Conservation (phyloP, 306 rosid species). For the Begonia fuchsioides region DNA sequence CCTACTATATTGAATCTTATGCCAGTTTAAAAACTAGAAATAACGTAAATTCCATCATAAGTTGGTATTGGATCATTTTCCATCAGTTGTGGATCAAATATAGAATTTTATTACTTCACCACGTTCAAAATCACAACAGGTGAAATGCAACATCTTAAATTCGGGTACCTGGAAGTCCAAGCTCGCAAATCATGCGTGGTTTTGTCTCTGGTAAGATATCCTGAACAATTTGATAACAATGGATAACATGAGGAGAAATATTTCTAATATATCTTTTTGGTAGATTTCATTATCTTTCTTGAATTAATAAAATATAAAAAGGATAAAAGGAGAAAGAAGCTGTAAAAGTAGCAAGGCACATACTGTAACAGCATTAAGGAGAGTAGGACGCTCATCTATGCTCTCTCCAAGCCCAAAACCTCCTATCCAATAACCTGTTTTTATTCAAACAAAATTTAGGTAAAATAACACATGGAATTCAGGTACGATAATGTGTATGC, state of each 20-base stretch:
- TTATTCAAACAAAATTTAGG: slow-evolving; percentile 3
- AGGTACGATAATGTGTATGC: no score
- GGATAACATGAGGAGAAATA: background rate
- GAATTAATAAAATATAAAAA: no score
- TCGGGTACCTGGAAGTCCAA: slow-evolving; percentile 81
- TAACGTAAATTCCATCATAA: no score
- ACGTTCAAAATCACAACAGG: no score
- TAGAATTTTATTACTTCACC: no score
- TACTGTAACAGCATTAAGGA: slow-evolving; percentile 55
- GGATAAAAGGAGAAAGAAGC: background rate
- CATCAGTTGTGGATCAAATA: no score
- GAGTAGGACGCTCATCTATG: slow-evolving; percentile 67
- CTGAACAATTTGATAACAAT: slow-evolving; percentile 21
- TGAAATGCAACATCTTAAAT: no score
- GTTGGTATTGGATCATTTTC: no score
- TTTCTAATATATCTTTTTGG: background rate
- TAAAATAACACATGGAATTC: no score
- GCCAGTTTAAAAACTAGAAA: no score
- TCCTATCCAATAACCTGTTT: slow-evolving; percentile 79
- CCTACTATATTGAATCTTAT: no score
- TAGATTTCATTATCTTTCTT: no score
- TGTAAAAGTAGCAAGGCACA: slow-evolving; percentile 7
- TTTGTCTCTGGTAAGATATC: slow-evolving; percentile 60
- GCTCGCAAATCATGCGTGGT: slow-evolving; percentile 80
- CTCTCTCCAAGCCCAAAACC: slow-evolving; percentile 93